Evolutionary conservation across 164 flowering plant genomes (phyloP), one percentile per base, ranked within the genome.

Genomic region (Macadamia tetraphylla): DNA sequence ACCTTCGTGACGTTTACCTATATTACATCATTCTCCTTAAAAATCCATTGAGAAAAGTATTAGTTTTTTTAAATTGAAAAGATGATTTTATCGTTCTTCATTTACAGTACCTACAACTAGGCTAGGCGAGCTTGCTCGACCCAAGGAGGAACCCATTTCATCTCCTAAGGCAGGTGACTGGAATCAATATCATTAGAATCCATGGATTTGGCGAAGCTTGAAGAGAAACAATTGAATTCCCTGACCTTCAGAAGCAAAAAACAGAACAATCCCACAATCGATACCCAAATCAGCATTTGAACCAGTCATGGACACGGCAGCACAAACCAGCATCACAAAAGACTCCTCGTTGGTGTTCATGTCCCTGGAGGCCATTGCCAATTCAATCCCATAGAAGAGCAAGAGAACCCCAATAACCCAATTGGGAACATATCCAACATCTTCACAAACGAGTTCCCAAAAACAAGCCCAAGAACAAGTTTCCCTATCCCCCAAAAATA

Each of bases 341-440:
- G 92, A 86, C 73, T 89, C 95, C 65, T 92, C 91, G 71, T 92
- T 92, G 1, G 77, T 69, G 63, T 67, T 76, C 94, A 92, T 91
- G 69, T 91, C 97, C 68, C 79, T 84, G 0, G 87, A 82, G 6
- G 97, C 91, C 97, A 91, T 91, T 1, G 92, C 92, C 80, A 91
- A 74, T 63, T 91, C 97, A 32, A 89, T 84, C 74, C 97, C 97
- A 11, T 91, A 88, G 72, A 91, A 91, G 69, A 91, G 64, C 77
- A 91, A 44, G 17, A 91, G 73, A 15, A 85, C 97, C 64, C 97
- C 44, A 91, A 80, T 29, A 91, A 79, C 69, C 92, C 97, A 62
- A 87, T 78, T 0, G 97, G 97, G 59, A 85, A 91, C 66, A 75
- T 68, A 6, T 70, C 63, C 80, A 91, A 63, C 23, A 88, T 83